These are phyloP conservation scores for Botrytis porri DNA, from an alignment of 2,329 filamentous ascomycete genomes.

Conservation along the genomic window DNA sequence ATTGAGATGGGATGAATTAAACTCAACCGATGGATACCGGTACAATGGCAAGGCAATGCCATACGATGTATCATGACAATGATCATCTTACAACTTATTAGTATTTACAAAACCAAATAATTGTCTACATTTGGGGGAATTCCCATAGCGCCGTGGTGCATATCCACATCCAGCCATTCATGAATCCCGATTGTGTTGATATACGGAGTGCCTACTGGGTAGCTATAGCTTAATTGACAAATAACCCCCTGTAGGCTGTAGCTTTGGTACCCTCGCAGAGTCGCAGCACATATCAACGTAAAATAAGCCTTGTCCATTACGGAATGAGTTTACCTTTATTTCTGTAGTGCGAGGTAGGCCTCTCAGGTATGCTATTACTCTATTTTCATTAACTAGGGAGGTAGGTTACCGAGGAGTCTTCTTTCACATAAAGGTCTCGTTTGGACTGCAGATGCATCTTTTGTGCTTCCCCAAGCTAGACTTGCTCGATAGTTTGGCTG, in stretches of 20 bases:
- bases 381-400: too few species aligned
- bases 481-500: background rate
- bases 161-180: background rate
- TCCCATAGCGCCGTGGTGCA: background rate
- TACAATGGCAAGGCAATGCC: background rate
- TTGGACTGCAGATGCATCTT: background rate
- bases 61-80: background rate
- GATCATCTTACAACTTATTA: background rate
- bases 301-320: background rate
- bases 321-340: background rate
- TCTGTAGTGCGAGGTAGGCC: background rate
- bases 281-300: constrained; percentile 9
- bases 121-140: background rate
- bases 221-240: background rate
- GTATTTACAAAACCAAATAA: too few species aligned
- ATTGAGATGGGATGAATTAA: background rate
- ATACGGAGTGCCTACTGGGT: background rate
- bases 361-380: background rate
- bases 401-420: too few species aligned
- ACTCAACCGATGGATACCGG: background rate
- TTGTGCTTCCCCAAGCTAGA: background rate
- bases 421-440: background rate
- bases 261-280: constrained; percentile 14
- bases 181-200: background rate
- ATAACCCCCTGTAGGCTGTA: background rate